Evolutionary conservation across 352 stramenopile genomes (phyloP), one percentile per base, ranked within the genome.

Genomic region (Phytophthora megakarya): DNA sequence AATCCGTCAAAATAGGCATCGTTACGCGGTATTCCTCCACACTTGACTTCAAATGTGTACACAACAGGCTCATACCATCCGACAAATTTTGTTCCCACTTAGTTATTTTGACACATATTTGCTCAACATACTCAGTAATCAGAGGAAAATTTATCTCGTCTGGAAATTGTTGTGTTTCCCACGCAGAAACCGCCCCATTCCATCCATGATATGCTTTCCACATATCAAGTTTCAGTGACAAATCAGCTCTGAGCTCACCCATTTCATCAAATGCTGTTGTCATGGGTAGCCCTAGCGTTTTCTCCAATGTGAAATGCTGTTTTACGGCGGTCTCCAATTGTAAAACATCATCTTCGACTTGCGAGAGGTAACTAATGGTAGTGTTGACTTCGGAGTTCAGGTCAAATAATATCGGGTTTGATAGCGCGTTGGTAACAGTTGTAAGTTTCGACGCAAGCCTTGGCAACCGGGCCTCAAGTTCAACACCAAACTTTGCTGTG

Each of bases 11-110:
- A 53, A 92, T 88, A 11, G 84, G 84, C 81, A 93, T 88, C 2
- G 91, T 90, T 15, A 85, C 63, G 2, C 80, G 83, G 62, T 97
- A 97, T 48, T 86, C 73, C 25, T 96, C 81, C 3, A 98, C 84
- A 22, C 65, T 68, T n/a, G 55, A 64, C 49, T 94, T 96, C 16
- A 98, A 59, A 60, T 81, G 62, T 15, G 76, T 61, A 28, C 77
- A 89, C 7, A 92, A 47, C 1, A 65, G 21, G 9, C 63, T 56
- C 55, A 83, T 88, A 7, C 74, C 72, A 49, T 89, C 43, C 18
- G 74, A 69, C 42, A 92, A 37, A 37, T 76, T 43, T 53, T 78
- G 42, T 72, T 97, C 67, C 78, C 75, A 76, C 60, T 67, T 69
- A 28, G 73, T 32, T 18, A 88, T 70, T 65, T 81, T 50, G 25